Evolutionary conservation across 2,329 filamentous ascomycete genomes (phyloP).

Genomic region (Stagonosporopsis cucurbitacearum): DNA sequence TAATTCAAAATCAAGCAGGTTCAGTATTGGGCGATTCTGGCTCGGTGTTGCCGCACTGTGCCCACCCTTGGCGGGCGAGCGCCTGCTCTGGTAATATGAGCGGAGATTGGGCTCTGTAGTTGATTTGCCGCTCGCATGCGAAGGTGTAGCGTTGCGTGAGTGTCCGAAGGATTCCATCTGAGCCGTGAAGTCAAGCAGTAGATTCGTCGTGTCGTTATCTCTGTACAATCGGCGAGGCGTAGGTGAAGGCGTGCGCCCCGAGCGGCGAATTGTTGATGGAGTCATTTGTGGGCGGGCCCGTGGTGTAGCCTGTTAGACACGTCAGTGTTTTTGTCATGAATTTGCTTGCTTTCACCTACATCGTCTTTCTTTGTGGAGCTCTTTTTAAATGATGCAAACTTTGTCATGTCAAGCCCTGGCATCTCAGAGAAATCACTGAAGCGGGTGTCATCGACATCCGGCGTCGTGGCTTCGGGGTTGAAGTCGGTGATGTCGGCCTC

Average conservation of each 20-base stretch:
- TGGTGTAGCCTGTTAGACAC: constrained; percentile 37
- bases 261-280: constrained; percentile 57
- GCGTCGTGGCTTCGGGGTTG: constrained; percentile 41
- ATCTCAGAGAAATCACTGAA: constrained; percentile 91
- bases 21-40: constrained; percentile 42
- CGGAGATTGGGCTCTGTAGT: constrained; percentile 59
- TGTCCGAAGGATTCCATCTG: constrained; percentile 66
- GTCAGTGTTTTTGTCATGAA: neutral
- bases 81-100: constrained; percentile 43
- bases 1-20: constrained; percentile 81
- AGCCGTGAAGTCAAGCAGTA: constrained; percentile 88
- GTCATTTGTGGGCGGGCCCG: constrained; percentile 52
- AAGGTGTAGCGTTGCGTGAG: constrained; percentile 48
- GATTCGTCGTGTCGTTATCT: constrained; percentile 71
- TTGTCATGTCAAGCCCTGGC: constrained; percentile 76
- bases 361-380: constrained; percentile 37
- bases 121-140: constrained; percentile 55
- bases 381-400: constrained; percentile 76
- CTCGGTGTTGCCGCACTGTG: constrained; percentile 40
- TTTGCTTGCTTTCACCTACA: constrained; percentile 16
- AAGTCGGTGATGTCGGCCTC: constrained; percentile 41
- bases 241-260: constrained; percentile 55
- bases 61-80: constrained; percentile 41
- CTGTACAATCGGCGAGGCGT: constrained; percentile 60
- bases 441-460: constrained; percentile 69